A percentile compares a stretch with the other conserved stretches of the same genome.
phyloP scores from a whole-genome alignment of 2,329 filamentous ascomycete genomes.

The Atkinsonella hypoxylon region DNA sequence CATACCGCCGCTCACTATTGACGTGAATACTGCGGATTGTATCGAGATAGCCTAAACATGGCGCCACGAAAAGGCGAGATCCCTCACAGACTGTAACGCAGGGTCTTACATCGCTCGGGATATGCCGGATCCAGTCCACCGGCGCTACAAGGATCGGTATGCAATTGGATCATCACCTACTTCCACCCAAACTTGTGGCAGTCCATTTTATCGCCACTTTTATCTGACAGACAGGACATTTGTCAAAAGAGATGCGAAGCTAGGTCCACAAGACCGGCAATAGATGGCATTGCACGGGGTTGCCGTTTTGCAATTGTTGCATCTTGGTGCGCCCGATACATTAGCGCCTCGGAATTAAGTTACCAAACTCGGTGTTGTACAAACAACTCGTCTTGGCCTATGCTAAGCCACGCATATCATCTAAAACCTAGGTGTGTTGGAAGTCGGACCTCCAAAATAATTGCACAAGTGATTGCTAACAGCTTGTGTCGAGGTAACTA shows the following conservation, averaged over 20 bases:
- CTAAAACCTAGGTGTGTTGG: not conserved
- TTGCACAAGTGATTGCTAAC: not conserved
- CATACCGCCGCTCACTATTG: not conserved
- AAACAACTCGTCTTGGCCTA: not conserved
- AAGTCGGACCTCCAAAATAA: not conserved
- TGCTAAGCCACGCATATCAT: not conserved
- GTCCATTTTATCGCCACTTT: no score
- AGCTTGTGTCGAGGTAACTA: not conserved
- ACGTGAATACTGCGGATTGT: not conserved
- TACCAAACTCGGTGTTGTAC: not conserved
- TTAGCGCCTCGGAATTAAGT: not conserved
- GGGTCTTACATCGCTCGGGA: not conserved
- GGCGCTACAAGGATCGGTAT: not conserved
- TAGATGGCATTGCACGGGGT: not conserved
- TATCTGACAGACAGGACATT: not conserved
- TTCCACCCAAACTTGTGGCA: no score
- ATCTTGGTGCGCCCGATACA: not conserved
- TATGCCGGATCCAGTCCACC: not conserved
- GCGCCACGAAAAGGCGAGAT: not conserved
- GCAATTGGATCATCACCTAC: not conserved
- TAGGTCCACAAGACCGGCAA: not conserved
- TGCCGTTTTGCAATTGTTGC: not conserved
- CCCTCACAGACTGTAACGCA: not conserved
- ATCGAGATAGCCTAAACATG: not conserved
- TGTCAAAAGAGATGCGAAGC: not conserved